These are phyloP conservation scores for Cornus kousa DNA, from an alignment of 148 eudicot species.

Conservation along the genomic window DNA sequence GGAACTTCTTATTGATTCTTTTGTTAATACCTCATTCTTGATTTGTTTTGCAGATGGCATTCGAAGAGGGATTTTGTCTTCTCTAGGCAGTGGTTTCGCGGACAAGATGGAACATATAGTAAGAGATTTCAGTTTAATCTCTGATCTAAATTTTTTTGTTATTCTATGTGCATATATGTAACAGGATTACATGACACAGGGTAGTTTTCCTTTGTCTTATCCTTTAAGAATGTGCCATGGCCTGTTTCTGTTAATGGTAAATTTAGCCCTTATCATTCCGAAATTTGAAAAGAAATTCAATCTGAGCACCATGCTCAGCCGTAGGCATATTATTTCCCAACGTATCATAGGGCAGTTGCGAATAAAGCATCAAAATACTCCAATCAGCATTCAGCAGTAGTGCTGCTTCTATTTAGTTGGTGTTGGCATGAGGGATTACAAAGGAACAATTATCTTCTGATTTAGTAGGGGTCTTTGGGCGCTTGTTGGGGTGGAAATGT, in stretches of 20 bases:
- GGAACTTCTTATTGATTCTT: background rate
- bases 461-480: no score
- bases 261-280: background rate
- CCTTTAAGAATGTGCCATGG: background rate
- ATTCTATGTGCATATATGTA: background rate
- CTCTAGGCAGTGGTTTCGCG: slow-evolving; percentile 93
- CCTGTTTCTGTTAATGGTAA: background rate
- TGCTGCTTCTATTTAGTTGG: background rate
- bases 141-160: background rate
- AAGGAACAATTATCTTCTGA: no score
- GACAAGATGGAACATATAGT: slow-evolving; percentile 97
- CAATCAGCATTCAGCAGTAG: background rate
- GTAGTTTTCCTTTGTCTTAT: background rate
- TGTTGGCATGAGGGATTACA: background rate
- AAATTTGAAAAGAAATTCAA: background rate
- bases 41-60: slow-evolving; percentile 59
- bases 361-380: background rate
- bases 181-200: background rate
- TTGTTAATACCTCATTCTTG: background rate
- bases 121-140: slow-evolving; percentile 26
- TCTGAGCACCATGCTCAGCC: background rate
- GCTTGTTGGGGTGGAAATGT: no score
- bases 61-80: slow-evolving; percentile 84
- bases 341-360: background rate
- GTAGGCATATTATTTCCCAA: background rate